Evolutionary conservation across 352 stramenopile genomes (phyloP).

Genomic region (Phytopythium litorale): DNA sequence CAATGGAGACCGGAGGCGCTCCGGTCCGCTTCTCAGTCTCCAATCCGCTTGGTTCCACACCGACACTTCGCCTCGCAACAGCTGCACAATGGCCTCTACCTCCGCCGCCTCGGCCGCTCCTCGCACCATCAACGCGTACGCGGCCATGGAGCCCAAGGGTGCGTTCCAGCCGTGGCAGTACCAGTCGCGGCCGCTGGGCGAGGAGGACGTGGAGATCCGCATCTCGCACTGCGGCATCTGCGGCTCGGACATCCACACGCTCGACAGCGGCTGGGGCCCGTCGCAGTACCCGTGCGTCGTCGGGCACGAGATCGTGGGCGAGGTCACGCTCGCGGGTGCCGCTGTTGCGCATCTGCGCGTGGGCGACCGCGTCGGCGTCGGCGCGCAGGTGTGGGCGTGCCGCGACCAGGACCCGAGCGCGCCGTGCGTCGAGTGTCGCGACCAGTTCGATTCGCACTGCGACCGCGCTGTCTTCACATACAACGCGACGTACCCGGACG

Average conservation of each 20-base stretch:
- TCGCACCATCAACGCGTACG: constrained; percentile 38
- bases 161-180: constrained; percentile 41
- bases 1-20: too few relatives aligned
- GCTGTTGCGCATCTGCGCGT: constrained; percentile 61
- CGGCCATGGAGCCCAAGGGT: constrained; percentile 26
- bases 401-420: constrained; percentile 42
- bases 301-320: constrained; percentile 55
- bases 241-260: constrained; percentile 47
- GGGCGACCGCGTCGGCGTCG: constrained; percentile 76
- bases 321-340: constrained; percentile 28
- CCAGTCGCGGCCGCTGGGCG: constrained; percentile 35
- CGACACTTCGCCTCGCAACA: background rate
- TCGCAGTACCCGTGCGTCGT: constrained; percentile 40
- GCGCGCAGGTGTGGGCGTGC: constrained; percentile 69
- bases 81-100: constrained; percentile 3
- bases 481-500: constrained; percentile 42
- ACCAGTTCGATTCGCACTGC: constrained; percentile 63
- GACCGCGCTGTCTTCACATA: constrained; percentile 40
- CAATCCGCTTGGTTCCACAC: background rate
- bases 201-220: constrained; percentile 52
- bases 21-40: too few relatives aligned
- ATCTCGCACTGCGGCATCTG: constrained; percentile 63
- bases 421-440: constrained; percentile 55
- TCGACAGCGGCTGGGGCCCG: constrained; percentile 43
- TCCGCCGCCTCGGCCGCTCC: constrained; percentile 10